A percentile compares a stretch with the other conserved stretches of the same genome.
phyloP scores from a whole-genome alignment of 179 eudicot genomes.

The Silene vulgaris region DNA sequence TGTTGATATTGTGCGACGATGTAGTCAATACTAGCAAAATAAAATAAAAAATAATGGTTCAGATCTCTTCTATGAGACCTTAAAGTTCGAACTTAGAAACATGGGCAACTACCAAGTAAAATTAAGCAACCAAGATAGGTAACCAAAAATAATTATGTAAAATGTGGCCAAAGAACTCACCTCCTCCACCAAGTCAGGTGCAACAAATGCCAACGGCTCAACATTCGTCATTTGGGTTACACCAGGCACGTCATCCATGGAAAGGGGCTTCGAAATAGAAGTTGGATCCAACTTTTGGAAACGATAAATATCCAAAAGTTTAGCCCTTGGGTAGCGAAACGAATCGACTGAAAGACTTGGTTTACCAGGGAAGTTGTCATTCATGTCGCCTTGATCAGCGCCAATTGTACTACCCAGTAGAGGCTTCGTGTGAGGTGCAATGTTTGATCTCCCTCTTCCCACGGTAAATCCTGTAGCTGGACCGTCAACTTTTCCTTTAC shows the following conservation, averaged over 20 bases:
- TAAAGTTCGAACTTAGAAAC: not conserved
- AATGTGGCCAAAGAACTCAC: slow-evolving; percentile 31
- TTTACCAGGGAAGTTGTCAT: slow-evolving; percentile 53
- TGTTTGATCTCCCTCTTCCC: slow-evolving; percentile 79
- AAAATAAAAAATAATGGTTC: not conserved
- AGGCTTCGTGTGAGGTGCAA: slow-evolving; percentile 36
- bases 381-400: slow-evolving; percentile 35
- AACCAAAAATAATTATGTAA: not conserved
- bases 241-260: slow-evolving; percentile 53
- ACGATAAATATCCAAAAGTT: slow-evolving; percentile 88
- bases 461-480: slow-evolving; percentile 60
- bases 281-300: slow-evolving; percentile 45
- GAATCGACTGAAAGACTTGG: slow-evolving; percentile 31
- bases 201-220: slow-evolving; percentile 80
- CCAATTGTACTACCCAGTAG: slow-evolving; percentile 46
- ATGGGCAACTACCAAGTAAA: not conserved
- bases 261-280: slow-evolving; percentile 36
- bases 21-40: slow-evolving; percentile 10
- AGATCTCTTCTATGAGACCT: not conserved
- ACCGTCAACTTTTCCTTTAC: slow-evolving; percentile 63
- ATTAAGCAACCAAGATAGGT: not conserved
- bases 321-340: slow-evolving; percentile 80
- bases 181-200: slow-evolving; percentile 79
- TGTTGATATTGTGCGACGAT: slow-evolving; percentile 23
- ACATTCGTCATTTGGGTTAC: slow-evolving; percentile 43